Base-by-base conservation (phyloP, 169 alveolate genomes). In the Plasmodium cynomolgi region DNA sequence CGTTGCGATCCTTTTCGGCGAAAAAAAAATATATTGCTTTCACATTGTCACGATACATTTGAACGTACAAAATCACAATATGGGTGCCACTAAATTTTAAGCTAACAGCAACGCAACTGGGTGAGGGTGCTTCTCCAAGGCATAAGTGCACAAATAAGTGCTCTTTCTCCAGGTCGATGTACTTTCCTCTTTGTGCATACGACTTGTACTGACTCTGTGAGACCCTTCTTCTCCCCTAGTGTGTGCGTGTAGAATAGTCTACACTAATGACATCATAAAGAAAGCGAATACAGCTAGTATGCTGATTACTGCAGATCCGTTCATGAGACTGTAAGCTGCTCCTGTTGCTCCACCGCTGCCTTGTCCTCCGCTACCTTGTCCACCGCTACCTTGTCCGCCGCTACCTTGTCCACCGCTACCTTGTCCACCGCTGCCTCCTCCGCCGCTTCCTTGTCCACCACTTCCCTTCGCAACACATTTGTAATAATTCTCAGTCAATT, bases 321-420 rank as follows among this genome's bases (percentile, higher is more conserved):
- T 68, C 83, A 84, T 71, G 41, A 72, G 7, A 72, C 84, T 84
- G 20, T 81, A 33, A 11, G 31, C 62, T 29, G 86, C 62, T 41
- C 72, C 37, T 41, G 74, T 4, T n/a, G n/a, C n/a, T 34, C 33
- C 88, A 0, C 34, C 73, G 37, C 31, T 44, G 54, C 77, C 75
- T 29, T 17, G 44, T 20, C 81, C 81, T 17, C 82, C 82, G 13
- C 68, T 58, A 2, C 81, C 50, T 62, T 50, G 72, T 31, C 72
- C 84, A 13, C 80, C 79, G 11, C 90, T 41, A n/a, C 54, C 77
- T 26, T n/a, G n/a, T 34, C 33, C 88, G 1, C 34, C 73, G 37
- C 31, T 44, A 47, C 77, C 75, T 29, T 17, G 44, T 20, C 81
- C 81, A 3, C 82, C 82, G 13, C 68, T 58, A 2, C 81, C 50